Percentiles rank a stretch among this genome's conserved stretches.
These are phyloP conservation scores for Colletotrichum simmondsii DNA, from an alignment of 2,329 filamentous ascomycete genomes.

Conservation along the genomic window DNA sequence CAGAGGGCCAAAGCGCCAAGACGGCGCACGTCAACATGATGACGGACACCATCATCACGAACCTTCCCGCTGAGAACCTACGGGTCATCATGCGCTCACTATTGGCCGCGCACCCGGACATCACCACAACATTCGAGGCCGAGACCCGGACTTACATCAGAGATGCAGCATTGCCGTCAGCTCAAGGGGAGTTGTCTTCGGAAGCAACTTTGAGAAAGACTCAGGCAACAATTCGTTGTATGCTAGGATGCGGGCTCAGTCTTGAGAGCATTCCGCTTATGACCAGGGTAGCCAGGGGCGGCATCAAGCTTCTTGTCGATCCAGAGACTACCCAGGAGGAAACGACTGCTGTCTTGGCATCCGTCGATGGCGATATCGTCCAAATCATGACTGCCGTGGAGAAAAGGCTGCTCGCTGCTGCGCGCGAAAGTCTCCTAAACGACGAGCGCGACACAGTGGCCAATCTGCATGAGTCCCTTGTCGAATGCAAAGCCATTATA, in stretches of 20 bases:
- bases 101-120: constrained; percentile 36
- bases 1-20: constrained; percentile 30
- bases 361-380: constrained; percentile 45
- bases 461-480: neutral
- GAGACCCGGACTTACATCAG: constrained; percentile 42
- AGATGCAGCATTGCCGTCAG: constrained; percentile 29
- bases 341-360: constrained; percentile 17
- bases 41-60: constrained; percentile 57
- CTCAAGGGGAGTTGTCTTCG: neutral
- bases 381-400: constrained; percentile 49
- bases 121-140: constrained; percentile 46
- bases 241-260: constrained; percentile 39
- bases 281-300: constrained; percentile 24
- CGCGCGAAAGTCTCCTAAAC: constrained; percentile 36
- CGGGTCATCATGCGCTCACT: constrained; percentile 48
- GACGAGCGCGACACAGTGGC: constrained; percentile 24
- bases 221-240: constrained; percentile 38
- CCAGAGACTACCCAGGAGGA: neutral
- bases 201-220: constrained; percentile 22
- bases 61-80: constrained; percentile 50
- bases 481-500: neutral
- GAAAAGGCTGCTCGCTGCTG: constrained; percentile 40
- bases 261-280: constrained; percentile 36
- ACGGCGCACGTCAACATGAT: constrained; percentile 58
- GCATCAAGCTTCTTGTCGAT: constrained; percentile 1